These are phyloP conservation scores for Fusarium austroafricanum DNA, from an alignment of 2,329 filamentous ascomycete genomes.

Conservation along the genomic window DNA sequence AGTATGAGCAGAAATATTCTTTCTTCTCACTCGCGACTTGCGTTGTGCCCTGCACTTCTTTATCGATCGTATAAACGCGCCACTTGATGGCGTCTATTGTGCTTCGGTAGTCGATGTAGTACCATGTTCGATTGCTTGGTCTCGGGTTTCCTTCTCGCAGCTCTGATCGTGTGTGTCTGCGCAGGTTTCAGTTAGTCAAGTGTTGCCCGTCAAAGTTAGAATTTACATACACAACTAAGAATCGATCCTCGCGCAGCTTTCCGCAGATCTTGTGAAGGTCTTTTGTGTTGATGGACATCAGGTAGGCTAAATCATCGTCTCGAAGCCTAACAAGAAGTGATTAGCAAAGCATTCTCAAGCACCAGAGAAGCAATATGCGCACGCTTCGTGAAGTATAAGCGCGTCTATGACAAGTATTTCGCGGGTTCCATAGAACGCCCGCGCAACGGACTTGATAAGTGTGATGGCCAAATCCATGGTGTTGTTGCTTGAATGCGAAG, in stretches of 20 bases:
- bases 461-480: slow-evolving; percentile 71
- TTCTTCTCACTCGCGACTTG: slow-evolving; percentile 87
- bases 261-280: slow-evolving; percentile 91
- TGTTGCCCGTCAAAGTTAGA: not conserved
- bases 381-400: slow-evolving; percentile 84
- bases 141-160: slow-evolving; percentile 83
- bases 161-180: slow-evolving; percentile 75
- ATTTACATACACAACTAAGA: slow-evolving; percentile 78
- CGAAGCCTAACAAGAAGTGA: slow-evolving; percentile 71
- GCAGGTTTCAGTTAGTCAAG: slow-evolving; percentile 57
- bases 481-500: slow-evolving; percentile 12
- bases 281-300: slow-evolving; percentile 91
- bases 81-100: slow-evolving; percentile 98
- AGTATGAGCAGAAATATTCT: slow-evolving; percentile 86
- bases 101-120: slow-evolving; percentile 94
- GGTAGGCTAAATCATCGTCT: slow-evolving; percentile 86
- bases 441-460: slow-evolving; percentile 85
- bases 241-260: slow-evolving; percentile 84
- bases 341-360: slow-evolving; percentile 65
- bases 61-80: slow-evolving; percentile 87
- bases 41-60: slow-evolving; percentile 86
- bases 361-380: slow-evolving; percentile 51
- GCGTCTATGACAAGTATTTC: slow-evolving; percentile 89
- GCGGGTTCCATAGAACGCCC: slow-evolving; percentile 87
- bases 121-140: slow-evolving; percentile 89